These are phyloP conservation scores for Beauveria medogensis DNA, from an alignment of 2,329 filamentous ascomycete species.

Conservation along the genomic window DNA sequence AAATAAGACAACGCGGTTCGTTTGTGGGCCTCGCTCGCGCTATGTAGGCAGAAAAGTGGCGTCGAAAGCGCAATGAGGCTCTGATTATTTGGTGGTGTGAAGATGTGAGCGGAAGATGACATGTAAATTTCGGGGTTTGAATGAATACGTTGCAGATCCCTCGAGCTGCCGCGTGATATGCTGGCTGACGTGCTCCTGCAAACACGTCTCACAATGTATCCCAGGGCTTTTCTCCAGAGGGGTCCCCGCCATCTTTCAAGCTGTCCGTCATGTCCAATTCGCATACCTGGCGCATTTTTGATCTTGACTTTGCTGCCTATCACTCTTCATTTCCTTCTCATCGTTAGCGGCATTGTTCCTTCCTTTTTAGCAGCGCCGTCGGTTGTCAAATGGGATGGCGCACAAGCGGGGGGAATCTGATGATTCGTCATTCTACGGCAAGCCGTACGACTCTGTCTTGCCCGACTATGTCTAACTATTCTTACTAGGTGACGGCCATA, in stretches of 20 bases:
- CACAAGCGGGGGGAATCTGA: neutral
- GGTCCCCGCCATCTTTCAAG: neutral
- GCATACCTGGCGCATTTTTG: neutral
- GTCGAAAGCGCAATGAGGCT: neutral
- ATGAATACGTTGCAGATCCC: neutral
- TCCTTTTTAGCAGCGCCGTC: neutral
- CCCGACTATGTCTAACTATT: neutral
- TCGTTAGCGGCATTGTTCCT: neutral
- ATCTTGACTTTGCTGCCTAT: neutral
- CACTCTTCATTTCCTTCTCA: too few relatives aligned
- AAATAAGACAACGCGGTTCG: neutral
- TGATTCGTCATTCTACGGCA: slow-evolving; percentile 6
- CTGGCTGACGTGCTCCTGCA: neutral
- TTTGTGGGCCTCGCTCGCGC: neutral
- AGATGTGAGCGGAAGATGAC: neutral
- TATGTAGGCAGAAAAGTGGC: neutral
- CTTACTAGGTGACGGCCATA: slow-evolving; percentile 45
- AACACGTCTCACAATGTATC: neutral
- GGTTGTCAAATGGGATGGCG: neutral
- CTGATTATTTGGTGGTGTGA: neutral
- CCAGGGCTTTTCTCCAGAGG: neutral
- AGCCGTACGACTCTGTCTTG: neutral
- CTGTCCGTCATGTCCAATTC: neutral
- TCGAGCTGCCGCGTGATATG: neutral
- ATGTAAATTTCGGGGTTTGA: too few relatives aligned